A percentile compares a stretch with the other conserved stretches of the same genome.
Evolutionary conservation across 177 flowering plant genomes (phyloP).

Genomic region (Vitis hybrid): DNA sequence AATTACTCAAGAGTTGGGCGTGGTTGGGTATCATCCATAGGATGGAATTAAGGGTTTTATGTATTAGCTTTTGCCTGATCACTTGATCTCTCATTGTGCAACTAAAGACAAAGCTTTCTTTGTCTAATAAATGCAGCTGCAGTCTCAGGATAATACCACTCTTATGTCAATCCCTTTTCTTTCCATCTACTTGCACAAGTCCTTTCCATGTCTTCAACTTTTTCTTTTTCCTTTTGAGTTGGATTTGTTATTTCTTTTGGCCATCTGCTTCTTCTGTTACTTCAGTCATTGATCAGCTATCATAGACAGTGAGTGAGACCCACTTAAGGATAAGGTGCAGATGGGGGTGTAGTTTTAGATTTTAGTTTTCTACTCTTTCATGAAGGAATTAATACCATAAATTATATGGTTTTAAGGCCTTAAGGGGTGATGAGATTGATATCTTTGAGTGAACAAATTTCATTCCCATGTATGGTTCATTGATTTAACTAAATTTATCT

Average conservation of each 20-base stretch:
- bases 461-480: not conserved
- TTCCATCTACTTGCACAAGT: not conserved
- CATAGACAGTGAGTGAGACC: slow-evolving; percentile 14
- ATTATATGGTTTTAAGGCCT: not conserved
- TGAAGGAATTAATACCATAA: not conserved
- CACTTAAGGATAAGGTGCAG: slow-evolving; percentile 21
- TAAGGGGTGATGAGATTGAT: too few relatives aligned
- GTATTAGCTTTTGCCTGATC: too few relatives aligned
- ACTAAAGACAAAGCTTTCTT: not conserved
- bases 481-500: not conserved
- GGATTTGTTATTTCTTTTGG: too few relatives aligned
- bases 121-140: not conserved
- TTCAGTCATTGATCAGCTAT: slow-evolving; percentile 3
- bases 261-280: slow-evolving; percentile 6
- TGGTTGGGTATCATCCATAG: too few relatives aligned
- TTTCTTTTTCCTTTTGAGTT: not conserved
- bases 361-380: too few relatives aligned
- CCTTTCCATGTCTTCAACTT: not conserved
- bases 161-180: not conserved
- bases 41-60: too few relatives aligned
- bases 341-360: not conserved
- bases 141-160: not conserved
- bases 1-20: too few relatives aligned
- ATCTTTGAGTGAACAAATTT: not conserved
- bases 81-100: too few relatives aligned